Evolutionary conservation across 306 rosid species (phyloP), one percentile per base, ranked within the genome.

Genomic region (Bauhinia variegata): DNA sequence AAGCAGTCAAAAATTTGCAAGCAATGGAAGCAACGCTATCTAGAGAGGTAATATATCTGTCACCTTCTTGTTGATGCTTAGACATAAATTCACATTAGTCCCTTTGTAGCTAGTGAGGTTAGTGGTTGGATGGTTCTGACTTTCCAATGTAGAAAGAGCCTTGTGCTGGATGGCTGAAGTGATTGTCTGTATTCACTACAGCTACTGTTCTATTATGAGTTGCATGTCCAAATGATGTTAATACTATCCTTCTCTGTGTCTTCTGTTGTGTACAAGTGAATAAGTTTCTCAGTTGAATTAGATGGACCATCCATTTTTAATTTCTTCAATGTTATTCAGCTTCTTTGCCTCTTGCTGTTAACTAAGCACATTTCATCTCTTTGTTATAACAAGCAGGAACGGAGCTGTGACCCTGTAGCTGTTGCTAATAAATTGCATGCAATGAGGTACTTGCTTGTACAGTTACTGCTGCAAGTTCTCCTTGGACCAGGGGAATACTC

Each of bases 381-480:
- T 63, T 73, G 15, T 60, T 41, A 57, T 72, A 58, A 63, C 83
- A 28, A 63, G 54, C 85, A 93, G 97, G 96, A 93, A 85, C 86
- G 77, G 83, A 88, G 75, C 73, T 71, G 55, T n/a, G 86, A 81
- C 31, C 52, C 75, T 33, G 49, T 68, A 63, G 62, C 65, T 48
- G 86, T 78, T 75, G 85, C 83, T 71, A 83, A 85, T 73, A 80
- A 75, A 77, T 74, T 86, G 81, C 90, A 80, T 75, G 88, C 90
- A n/a, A 63, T 88, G 59, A 76, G 95, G 79, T 86, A 86, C 84
- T 79, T 90, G 90, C 97, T 93, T 63, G 84, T 88, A 70, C 99
- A 93, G 79, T 64, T 93, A 77, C 91, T 85, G 72, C 79, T 90
- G 79, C 97, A 88, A 88, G 84, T 89, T 74, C 92, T 93, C 70